These are phyloP conservation scores for Quercus dentata DNA, from an alignment of 306 rosid genomes.

Conservation along the genomic window DNA sequence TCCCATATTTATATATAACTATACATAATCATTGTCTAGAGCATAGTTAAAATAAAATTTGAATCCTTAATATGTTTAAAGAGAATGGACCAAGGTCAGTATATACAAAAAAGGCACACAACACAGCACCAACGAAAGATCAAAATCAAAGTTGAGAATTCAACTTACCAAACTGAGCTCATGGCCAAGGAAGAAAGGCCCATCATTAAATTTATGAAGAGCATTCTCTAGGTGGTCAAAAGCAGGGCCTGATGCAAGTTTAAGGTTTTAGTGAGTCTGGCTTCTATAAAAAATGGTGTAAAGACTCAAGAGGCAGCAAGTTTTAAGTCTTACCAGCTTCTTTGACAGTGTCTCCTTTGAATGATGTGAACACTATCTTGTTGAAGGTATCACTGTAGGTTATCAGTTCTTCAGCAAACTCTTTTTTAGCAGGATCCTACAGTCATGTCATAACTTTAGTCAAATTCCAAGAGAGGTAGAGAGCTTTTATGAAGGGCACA, in stretches of 20 bases:
- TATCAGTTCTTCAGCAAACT: conserved; percentile 52
- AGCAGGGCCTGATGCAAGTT: conserved; percentile 39
- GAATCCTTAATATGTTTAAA: too few relatives aligned
- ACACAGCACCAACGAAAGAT: background rate
- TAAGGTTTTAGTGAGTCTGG: background rate
- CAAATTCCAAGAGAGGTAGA: background rate
- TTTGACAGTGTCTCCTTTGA: conserved; percentile 38
- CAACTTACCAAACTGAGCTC: conserved; percentile 58
- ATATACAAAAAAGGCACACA: background rate
- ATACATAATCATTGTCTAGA: too few relatives aligned
- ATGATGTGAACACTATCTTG: conserved; percentile 21
- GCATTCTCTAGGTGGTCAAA: conserved; percentile 78
- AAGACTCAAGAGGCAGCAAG: background rate
- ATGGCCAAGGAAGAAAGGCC: conserved; percentile 71
- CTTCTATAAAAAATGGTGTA: background rate
- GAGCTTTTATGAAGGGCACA: background rate
- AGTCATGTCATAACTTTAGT: background rate
- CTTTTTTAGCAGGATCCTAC: conserved; percentile 57
- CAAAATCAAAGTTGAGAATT: background rate
- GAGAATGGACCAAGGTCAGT: too few relatives aligned
- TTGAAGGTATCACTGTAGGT: conserved; percentile 41
- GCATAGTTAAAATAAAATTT: too few relatives aligned
- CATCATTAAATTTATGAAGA: conserved; percentile 65
- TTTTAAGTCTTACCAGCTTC: conserved; percentile 38
- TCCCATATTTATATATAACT: too few relatives aligned